These are phyloP conservation scores for Parsonsia alboflavescens DNA, from an alignment of 257 asterid genomes.

Conservation along the genomic window DNA sequence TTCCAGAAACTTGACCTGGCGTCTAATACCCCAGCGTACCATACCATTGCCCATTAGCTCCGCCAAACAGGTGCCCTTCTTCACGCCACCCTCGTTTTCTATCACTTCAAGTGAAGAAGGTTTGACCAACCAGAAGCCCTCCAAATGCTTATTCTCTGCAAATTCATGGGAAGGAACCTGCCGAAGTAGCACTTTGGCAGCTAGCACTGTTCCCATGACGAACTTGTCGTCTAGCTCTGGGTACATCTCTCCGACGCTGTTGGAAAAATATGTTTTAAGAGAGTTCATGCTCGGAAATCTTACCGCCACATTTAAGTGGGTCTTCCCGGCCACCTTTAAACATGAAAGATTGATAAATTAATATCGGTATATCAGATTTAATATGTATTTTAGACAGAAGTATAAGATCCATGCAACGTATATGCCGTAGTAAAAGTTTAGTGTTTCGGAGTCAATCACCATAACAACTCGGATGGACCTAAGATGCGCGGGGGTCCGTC, in stretches of 20 bases:
- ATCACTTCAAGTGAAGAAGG: slow-evolving; percentile 14
- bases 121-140: slow-evolving; percentile 56
- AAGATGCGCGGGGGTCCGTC: slow-evolving; percentile 65
- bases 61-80: slow-evolving; percentile 42
- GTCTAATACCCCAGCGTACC: slow-evolving; percentile 76
- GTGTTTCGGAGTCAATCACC: slow-evolving; percentile 32
- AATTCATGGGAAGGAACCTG: slow-evolving; percentile 44
- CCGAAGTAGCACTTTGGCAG: slow-evolving; percentile 57
- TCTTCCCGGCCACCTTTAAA: slow-evolving; percentile 71
- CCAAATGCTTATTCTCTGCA: slow-evolving; percentile 43
- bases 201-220: slow-evolving; percentile 56
- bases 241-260: slow-evolving; percentile 57
- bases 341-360: not conserved
- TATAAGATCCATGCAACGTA: not conserved
- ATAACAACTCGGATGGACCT: slow-evolving; percentile 67
- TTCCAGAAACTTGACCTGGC: slow-evolving; percentile 74
- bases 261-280: slow-evolving; percentile 51
- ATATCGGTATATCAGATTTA: not conserved
- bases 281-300: slow-evolving; percentile 79
- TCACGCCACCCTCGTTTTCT: slow-evolving; percentile 20
- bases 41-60: slow-evolving; percentile 55
- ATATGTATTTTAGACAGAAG: not conserved
- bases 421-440: not conserved
- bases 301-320: slow-evolving; percentile 48
- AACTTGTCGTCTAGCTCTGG: slow-evolving; percentile 83